Conservation (phyloP, 805 yeast genomes). For the Teunomyces aglyptinius region DNA sequence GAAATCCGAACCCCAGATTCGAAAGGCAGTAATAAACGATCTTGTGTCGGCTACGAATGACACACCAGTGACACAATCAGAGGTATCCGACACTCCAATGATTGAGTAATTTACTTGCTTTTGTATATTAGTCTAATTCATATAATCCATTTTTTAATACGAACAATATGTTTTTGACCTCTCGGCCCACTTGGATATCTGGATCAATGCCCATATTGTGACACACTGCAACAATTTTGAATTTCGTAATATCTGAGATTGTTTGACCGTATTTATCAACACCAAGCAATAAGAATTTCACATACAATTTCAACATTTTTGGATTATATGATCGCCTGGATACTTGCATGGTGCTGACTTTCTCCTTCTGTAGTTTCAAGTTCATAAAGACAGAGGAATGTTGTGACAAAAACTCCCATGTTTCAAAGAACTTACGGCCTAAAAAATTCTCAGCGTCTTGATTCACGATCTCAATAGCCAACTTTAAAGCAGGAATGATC, state of each 20-base stretch:
- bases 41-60: slow-evolving; percentile 24
- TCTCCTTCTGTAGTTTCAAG: background rate
- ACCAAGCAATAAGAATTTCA: slow-evolving; percentile 34
- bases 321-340: slow-evolving; percentile 18
- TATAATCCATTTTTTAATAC: slow-evolving; percentile 17
- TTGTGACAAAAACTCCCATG: slow-evolving; percentile 34
- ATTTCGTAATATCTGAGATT: slow-evolving; percentile 39
- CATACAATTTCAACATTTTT: slow-evolving; percentile 20
- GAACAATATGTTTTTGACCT: slow-evolving; percentile 30
- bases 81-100: background rate
- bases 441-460: slow-evolving; percentile 46
- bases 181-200: slow-evolving; percentile 18
- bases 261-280: slow-evolving; percentile 38
- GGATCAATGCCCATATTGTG: slow-evolving; percentile 23
- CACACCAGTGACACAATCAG: background rate
- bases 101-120: background rate
- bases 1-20: slow-evolving; percentile 11
- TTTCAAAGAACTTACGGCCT: slow-evolving; percentile 43
- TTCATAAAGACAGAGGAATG: slow-evolving; percentile 1
- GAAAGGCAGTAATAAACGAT: slow-evolving; percentile 35
- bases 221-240: slow-evolving; percentile 35
- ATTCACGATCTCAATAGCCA: slow-evolving; percentile 24
- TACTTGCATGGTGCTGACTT: slow-evolving; percentile 1
- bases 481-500: slow-evolving; percentile 27
- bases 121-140: slow-evolving; percentile 1